Evolutionary conservation across 768 basidiomycete genomes (phyloP).

Genomic region (Lentinula sp.): DNA sequence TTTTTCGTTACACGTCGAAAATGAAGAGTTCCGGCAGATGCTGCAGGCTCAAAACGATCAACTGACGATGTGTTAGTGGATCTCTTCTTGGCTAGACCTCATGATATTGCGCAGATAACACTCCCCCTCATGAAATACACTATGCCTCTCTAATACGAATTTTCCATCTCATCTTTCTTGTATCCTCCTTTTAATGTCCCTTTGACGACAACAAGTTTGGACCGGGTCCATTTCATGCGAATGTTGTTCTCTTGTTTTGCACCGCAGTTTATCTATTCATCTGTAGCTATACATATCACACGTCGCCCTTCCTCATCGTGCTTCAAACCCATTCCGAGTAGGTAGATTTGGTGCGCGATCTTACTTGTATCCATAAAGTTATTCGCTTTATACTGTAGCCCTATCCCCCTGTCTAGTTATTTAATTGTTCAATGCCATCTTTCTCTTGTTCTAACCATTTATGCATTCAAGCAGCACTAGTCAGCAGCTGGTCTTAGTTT

Average conservation of each 20-base stretch:
- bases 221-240: neutral
- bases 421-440: neutral
- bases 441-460: too few species aligned
- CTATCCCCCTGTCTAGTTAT: neutral
- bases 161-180: neutral
- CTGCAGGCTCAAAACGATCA: neutral
- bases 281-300: neutral
- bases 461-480: too few species aligned
- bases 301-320: neutral
- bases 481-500: too few species aligned
- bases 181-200: neutral
- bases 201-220: neutral
- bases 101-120: neutral
- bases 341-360: neutral
- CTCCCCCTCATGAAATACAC: neutral
- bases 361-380: neutral
- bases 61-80: neutral
- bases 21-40: neutral
- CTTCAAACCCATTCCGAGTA: neutral
- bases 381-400: neutral
- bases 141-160: neutral
- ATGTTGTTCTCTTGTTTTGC: neutral
- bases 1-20: neutral
- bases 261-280: neutral
- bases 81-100: neutral